Percentiles rank a stretch among this genome's conserved stretches.
Conservation (phyloP, 2,329 filamentous ascomycete genomes). For the Arthrobotrys pseudoclavata region DNA sequence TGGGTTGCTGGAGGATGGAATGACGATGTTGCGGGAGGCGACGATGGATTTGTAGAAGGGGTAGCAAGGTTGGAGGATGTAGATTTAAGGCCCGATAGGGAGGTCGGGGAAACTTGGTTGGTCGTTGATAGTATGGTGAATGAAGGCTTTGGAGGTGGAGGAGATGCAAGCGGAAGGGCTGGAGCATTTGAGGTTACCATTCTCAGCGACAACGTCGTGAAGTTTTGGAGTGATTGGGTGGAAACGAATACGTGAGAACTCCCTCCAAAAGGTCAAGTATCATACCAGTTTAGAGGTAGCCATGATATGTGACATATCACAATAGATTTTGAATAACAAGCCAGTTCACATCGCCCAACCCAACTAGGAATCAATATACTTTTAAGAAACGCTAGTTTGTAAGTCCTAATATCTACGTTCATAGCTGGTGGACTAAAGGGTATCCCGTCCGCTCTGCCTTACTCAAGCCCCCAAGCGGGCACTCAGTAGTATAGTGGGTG, state of each 20-base stretch:
- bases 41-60: conserved; percentile 57
- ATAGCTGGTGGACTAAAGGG: background rate
- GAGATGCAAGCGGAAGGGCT: background rate
- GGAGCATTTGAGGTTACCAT: conserved; percentile 53
- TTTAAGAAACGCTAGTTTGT: too few species aligned
- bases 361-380: background rate
- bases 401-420: background rate
- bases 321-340: background rate
- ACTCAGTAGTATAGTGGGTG: background rate
- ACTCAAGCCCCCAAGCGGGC: background rate
- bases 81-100: conserved; percentile 55
- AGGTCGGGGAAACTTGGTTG: conserved; percentile 53
- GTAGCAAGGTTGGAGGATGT: conserved; percentile 55
- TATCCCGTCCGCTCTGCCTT: conserved; percentile 4
- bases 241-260: conserved; percentile 27
- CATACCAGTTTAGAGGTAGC: background rate
- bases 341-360: background rate
- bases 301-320: background rate
- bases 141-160: conserved; percentile 16
- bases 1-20: conserved; percentile 54
- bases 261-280: background rate
- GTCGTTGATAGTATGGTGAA: conserved; percentile 59
- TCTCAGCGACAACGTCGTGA: conserved; percentile 53
- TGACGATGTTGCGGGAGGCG: conserved; percentile 41
- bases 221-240: conserved; percentile 43